phyloP scores from a whole-genome alignment of 73 alveolate species.

The Paramecium bursaria region DNA sequence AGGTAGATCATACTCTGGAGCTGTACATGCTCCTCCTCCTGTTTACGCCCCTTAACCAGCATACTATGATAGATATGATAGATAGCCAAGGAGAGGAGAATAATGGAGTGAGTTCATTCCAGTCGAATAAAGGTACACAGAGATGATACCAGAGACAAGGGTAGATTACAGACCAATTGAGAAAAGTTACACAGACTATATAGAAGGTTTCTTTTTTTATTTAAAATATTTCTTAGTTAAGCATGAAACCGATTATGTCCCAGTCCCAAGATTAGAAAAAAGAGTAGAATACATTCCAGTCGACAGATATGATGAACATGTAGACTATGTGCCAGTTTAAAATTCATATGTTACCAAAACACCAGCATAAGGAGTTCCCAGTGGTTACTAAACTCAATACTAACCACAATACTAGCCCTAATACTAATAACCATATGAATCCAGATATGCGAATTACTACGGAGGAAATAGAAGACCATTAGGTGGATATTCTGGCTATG shows the following conservation, averaged over 20 bases:
- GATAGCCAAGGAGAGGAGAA: constrained; percentile 52
- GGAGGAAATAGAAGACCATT: not conserved
- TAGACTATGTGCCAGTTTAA: constrained; percentile 58
- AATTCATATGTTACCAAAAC: constrained; percentile 47
- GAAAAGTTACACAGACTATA: constrained; percentile 61
- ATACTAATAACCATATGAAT: no score
- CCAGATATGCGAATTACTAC: constrained; percentile 1
- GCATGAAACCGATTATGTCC: constrained; percentile 68
- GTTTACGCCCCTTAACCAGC: no score
- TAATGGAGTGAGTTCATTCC: constrained; percentile 70
- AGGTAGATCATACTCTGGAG: no score
- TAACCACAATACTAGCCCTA: no score
- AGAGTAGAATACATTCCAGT: constrained; percentile 71
- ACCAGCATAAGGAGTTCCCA: no score
- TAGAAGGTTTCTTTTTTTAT: constrained; percentile 36
- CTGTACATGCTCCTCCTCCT: no score
- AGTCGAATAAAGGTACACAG: constrained; percentile 66
- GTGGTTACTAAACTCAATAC: no score
- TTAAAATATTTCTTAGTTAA: constrained; percentile 24
- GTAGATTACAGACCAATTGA: constrained; percentile 66
- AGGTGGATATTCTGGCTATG: constrained; percentile 34
- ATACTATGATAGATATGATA: no score
- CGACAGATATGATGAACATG: constrained; percentile 65
- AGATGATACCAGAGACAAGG: constrained; percentile 65
- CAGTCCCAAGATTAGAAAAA: constrained; percentile 62